phyloP scores from a whole-genome alignment of 306 rosid species.

The Sechiopsis laciniata region DNA sequence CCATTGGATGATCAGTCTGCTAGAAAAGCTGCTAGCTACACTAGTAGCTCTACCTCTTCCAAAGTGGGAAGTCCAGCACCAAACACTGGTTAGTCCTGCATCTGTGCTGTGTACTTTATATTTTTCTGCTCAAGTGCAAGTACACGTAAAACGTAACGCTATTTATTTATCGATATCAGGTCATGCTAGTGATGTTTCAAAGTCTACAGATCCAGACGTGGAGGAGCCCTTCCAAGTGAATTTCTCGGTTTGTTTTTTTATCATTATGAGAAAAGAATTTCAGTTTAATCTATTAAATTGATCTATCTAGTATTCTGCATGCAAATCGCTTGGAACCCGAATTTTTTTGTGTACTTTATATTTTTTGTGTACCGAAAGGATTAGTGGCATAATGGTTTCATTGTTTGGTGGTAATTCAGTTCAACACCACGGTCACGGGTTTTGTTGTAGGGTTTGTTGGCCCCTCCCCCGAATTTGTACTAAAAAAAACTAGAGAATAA shows the following conservation, averaged over 20 bases:
- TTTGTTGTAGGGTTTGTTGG: too few relatives aligned
- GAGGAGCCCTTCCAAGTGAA: constrained; percentile 48
- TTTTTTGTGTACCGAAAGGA: too few relatives aligned
- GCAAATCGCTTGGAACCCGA: neutral
- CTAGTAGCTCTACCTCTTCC: constrained; percentile 23
- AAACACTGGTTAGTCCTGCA: constrained; percentile 36
- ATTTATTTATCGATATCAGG: constrained; percentile 32
- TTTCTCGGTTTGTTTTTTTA: constrained; percentile 48
- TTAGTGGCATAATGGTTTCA: too few relatives aligned
- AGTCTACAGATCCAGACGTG: constrained; percentile 31
- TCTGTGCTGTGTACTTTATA: neutral
- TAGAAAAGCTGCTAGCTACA: constrained; percentile 26
- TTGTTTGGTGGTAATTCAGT: too few relatives aligned
- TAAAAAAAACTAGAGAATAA: too few relatives aligned
- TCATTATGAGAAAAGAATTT: neutral
- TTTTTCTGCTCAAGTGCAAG: neutral
- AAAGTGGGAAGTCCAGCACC: constrained; percentile 38
- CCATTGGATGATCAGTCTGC: constrained; percentile 32
- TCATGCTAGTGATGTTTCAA: constrained; percentile 36
- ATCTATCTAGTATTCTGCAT: neutral
- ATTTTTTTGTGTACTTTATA: too few relatives aligned
- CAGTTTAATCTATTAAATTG: neutral
- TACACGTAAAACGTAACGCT: constrained; percentile 22
- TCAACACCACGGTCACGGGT: too few relatives aligned
- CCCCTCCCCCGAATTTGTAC: too few relatives aligned